Evolutionary conservation across 495 filamentous ascomycete genomes (phyloP), one percentile per base, ranked within the genome.

Genomic region (Aspergillus sparsus): DNA sequence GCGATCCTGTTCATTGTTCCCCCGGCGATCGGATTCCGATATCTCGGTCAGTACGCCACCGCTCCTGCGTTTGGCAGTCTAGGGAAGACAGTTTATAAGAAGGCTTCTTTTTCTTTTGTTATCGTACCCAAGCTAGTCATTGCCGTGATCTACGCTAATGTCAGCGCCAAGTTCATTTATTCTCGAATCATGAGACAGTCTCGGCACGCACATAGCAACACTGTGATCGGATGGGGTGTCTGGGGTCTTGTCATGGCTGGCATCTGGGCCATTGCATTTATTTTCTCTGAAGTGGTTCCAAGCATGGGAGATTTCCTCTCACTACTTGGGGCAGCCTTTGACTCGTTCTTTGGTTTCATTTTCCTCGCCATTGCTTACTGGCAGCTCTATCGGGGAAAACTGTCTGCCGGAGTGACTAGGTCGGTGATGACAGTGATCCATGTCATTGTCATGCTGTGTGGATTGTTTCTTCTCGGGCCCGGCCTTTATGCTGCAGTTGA

Each of bases 1-100:
- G 75, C 73, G 34, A 74, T 76, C 35, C 76, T 84, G 13, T 86
- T 83, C 62, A 77, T 78, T 36, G 75, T 85, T 7, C 82, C 83
- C 9, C 80, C 83, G 0, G 72, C 75, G 6, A 78, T 82, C 21
- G 71, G 77, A 9, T 86, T 84, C 71, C 67, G 71, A 2, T 84
- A 82, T 55, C 62, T 85, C 3, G 83, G 83, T 8, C 71, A 78
- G 52, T 77, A 74, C 34, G 68, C 80, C 33, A 73, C 74, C 0
- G 76, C 77, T 0, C 83, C 83, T 0, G 78, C 83, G 1, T 83
- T 86, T 61, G 74, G 74, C 13, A 78, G 73, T 60, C 66, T 85
- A 11, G 76, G 76, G 3, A 63, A 69, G 13, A 74, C 65, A 15
- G 74, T 72, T 57, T 70, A 75, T 62, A 84, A 83, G 62, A 79